A percentile compares a stretch with the other conserved stretches of the same genome.
Evolutionary conservation across 441 rosid genomes (phyloP).

Genomic region (Flueggea neowawraea): DNA sequence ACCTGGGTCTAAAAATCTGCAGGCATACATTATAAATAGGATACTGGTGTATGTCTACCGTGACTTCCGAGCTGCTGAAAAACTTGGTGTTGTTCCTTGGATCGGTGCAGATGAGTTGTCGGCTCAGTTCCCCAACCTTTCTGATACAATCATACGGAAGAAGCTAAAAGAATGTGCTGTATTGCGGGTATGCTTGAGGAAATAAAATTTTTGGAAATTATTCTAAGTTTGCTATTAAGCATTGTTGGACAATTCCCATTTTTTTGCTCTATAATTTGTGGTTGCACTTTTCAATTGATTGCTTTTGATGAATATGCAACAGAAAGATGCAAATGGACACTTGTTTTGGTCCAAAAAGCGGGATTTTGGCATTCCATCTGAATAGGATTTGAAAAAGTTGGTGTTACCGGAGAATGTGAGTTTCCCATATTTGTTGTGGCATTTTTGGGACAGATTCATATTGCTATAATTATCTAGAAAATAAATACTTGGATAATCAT

Average conservation of each 20-base stretch:
- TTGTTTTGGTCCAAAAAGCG: slow-evolving; percentile 64
- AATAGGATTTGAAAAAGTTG: slow-evolving; percentile 77
- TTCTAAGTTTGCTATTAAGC: no score
- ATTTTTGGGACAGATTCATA: no score
- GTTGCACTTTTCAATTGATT: slow-evolving; percentile 2
- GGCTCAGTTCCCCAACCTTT: slow-evolving; percentile 62
- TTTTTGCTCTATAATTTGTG: neutral
- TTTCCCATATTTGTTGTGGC: slow-evolving; percentile 12
- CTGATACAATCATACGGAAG: slow-evolving; percentile 67
- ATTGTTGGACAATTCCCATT: neutral
- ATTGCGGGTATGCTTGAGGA: slow-evolving; percentile 43
- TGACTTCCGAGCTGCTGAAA: slow-evolving; percentile 66
- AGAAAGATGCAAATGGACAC: slow-evolving; percentile 76
- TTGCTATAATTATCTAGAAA: no score
- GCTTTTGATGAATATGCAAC: slow-evolving; percentile 25
- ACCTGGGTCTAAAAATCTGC: slow-evolving; percentile 86
- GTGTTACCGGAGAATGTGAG: slow-evolving; percentile 91
- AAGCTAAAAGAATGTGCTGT: slow-evolving; percentile 74
- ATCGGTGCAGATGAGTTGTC: slow-evolving; percentile 75
- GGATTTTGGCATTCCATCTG: slow-evolving; percentile 69
- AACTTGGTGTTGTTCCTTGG: slow-evolving; percentile 55
- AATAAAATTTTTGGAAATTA: no score
- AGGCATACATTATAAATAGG: slow-evolving; percentile 68
- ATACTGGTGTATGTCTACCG: slow-evolving; percentile 83
- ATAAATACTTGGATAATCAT: no score